Conservation (phyloP, 805 yeast genomes). For the Hanseniaspora nectarophila region DNA sequence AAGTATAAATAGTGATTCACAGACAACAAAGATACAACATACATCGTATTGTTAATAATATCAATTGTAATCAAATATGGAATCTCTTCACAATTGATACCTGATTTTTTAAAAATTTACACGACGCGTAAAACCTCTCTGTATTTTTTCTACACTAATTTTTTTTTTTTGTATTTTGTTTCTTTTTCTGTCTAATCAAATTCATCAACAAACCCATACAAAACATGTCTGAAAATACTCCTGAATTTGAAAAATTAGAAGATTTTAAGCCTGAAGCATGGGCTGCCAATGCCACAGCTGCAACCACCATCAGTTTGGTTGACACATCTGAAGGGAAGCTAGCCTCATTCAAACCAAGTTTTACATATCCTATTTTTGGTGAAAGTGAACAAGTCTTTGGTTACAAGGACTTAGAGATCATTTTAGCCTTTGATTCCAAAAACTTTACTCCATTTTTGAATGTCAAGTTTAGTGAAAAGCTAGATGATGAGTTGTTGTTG, state of each 20-base stretch:
- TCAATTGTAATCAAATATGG: too few relatives aligned
- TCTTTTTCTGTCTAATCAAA: not conserved
- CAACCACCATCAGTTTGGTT: conserved; percentile 47
- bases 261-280: conserved; percentile 53
- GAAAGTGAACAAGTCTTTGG: conserved; percentile 85
- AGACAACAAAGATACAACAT: too few relatives aligned
- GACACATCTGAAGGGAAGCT: conserved; percentile 39
- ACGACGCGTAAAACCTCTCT: not conserved
- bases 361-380: conserved; percentile 90
- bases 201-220: not conserved
- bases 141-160: too few relatives aligned
- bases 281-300: conserved; percentile 65
- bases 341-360: conserved; percentile 58
- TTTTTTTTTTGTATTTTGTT: not conserved
- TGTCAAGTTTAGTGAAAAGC: conserved; percentile 42
- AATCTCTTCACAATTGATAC: too few relatives aligned
- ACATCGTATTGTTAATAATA: too few relatives aligned
- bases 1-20: too few relatives aligned
- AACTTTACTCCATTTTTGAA: conserved; percentile 65
- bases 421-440: conserved; percentile 57
- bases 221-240: not conserved
- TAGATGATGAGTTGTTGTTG: conserved; percentile 30
- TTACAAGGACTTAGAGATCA: conserved; percentile 54
- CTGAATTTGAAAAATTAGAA: not conserved
- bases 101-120: not conserved